A percentile compares a stretch with the other conserved stretches of the same genome.
phyloP scores from a whole-genome alignment of 2,329 filamentous ascomycete genomes.

The Fusarium neocosmosporiellum region DNA sequence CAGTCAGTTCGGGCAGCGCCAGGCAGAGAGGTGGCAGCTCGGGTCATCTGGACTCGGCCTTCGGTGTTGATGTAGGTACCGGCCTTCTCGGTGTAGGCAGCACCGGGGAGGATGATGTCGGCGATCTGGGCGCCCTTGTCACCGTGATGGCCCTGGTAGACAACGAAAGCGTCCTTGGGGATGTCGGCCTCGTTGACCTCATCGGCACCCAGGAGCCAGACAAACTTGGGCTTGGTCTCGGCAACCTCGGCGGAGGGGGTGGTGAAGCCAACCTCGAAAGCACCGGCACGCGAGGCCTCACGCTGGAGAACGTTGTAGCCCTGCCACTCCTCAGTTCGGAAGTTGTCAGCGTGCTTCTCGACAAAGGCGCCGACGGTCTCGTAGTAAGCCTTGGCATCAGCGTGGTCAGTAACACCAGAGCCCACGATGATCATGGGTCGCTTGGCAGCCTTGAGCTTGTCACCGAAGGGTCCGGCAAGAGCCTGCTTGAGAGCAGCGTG shows the following conservation, averaged over 20 bases:
- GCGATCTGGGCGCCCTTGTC: slow-evolving; percentile 93
- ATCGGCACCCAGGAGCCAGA: slow-evolving; percentile 97
- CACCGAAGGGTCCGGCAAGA: slow-evolving; percentile 87
- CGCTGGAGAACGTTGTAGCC: slow-evolving; percentile 97
- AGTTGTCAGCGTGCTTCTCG: slow-evolving; percentile 91
- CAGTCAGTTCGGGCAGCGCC: slow-evolving; percentile 95
- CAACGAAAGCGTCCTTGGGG: slow-evolving; percentile 93
- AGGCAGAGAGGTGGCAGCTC: slow-evolving; percentile 87
- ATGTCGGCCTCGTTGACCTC: slow-evolving; percentile 88
- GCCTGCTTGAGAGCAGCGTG: slow-evolving; percentile 84
- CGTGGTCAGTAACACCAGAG: slow-evolving; percentile 89
- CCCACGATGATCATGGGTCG: slow-evolving; percentile 97
- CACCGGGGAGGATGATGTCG: slow-evolving; percentile 92
- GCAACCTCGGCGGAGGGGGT: slow-evolving; percentile 85
- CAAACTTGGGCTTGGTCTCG: slow-evolving; percentile 88
- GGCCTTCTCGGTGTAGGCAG: slow-evolving; percentile 96
- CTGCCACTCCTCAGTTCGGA: slow-evolving; percentile 92
- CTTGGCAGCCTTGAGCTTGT: slow-evolving; percentile 89
- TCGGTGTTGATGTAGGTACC: slow-evolving; percentile 98
- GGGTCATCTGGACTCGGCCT: slow-evolving; percentile 93
- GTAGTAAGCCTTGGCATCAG: slow-evolving; percentile 91
- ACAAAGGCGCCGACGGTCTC: slow-evolving; percentile 91
- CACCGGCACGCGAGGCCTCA: slow-evolving; percentile 89
- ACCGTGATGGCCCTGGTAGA: slow-evolving; percentile 99
- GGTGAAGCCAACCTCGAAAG: slow-evolving; percentile 95